Percentiles rank a stretch among this genome's conserved stretches.
Conservation (phyloP, 2,329 filamentous ascomycete species). For the Periconia digitata region DNA sequence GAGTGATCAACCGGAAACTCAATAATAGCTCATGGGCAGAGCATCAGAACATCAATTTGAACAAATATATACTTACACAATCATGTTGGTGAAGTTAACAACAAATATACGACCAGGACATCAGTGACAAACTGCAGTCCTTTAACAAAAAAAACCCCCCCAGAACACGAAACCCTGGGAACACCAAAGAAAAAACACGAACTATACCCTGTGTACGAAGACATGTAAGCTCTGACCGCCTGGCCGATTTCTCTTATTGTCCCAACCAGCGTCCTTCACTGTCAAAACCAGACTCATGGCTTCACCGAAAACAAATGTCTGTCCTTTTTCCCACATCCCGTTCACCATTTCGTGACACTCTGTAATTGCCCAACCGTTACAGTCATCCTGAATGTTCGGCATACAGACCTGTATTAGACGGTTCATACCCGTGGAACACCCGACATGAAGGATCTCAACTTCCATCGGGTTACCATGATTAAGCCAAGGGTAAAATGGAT, state of each 20-base stretch:
- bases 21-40: no score
- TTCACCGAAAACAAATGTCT: conserved; percentile 36
- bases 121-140: no score
- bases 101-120: no score
- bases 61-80: no score
- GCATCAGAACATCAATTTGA: no score
- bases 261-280: conserved; percentile 34
- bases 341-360: conserved; percentile 39
- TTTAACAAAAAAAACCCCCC: no score
- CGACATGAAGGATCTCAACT: conserved; percentile 27
- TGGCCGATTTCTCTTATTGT: conserved; percentile 32
- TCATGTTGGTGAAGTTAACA: no score
- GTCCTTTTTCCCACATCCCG: conserved; percentile 38
- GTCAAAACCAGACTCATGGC: conserved; percentile 34
- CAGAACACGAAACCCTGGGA: no score
- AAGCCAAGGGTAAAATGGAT: conserved; percentile 32
- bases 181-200: no score
- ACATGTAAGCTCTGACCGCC: conserved; percentile 31
- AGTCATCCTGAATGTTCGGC: conserved; percentile 25
- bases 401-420: conserved; percentile 29
- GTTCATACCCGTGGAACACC: conserved; percentile 28
- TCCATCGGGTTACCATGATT: conserved; percentile 25
- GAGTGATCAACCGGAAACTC: no score
- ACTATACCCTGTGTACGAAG: conserved; percentile 23
- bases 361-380: conserved; percentile 31